Conservation (phyloP, 805 yeast species). For the Tetrapisispora pingtungensis region DNA sequence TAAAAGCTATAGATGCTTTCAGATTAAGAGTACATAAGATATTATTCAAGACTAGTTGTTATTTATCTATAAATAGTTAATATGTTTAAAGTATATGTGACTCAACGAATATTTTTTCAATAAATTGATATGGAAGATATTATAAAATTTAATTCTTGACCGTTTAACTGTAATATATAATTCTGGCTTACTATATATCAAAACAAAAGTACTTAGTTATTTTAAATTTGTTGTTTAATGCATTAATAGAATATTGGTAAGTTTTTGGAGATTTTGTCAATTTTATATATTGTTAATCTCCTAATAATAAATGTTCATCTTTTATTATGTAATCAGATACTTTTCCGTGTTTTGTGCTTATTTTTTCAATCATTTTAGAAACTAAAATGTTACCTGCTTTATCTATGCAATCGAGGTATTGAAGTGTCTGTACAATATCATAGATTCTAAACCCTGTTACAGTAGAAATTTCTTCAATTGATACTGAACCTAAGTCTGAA, state of each 20-base stretch:
- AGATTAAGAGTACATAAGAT: too few species aligned
- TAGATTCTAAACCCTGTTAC: constrained; percentile 54
- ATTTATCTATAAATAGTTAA: too few species aligned
- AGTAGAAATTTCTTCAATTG: constrained; percentile 41
- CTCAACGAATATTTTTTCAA: too few species aligned
- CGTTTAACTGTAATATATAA: too few species aligned
- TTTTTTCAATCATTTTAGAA: constrained; percentile 1
- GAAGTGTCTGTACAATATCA: constrained; percentile 51
- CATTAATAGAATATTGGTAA: too few species aligned
- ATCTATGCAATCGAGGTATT: constrained; percentile 40
- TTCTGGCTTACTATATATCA: neutral
- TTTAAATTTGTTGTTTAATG: too few species aligned
- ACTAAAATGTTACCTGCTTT: constrained; percentile 6
- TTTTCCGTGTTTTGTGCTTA: neutral
- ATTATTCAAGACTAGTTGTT: too few species aligned
- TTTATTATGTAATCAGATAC: constrained; percentile 9
- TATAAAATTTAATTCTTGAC: too few species aligned
- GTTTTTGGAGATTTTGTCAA: too few species aligned
- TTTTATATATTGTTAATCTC: constrained; percentile 7
- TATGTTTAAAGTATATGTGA: too few species aligned
- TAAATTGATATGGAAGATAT: too few species aligned
- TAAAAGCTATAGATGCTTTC: too few species aligned
- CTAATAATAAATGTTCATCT: constrained; percentile 22
- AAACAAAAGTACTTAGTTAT: neutral
- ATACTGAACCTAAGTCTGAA: constrained; percentile 24